Percentiles rank a stretch among this genome's conserved stretches.
Evolutionary conservation across 1,284 basidiomycete species (phyloP).

Genomic region (Ceratobasidium sp.): DNA sequence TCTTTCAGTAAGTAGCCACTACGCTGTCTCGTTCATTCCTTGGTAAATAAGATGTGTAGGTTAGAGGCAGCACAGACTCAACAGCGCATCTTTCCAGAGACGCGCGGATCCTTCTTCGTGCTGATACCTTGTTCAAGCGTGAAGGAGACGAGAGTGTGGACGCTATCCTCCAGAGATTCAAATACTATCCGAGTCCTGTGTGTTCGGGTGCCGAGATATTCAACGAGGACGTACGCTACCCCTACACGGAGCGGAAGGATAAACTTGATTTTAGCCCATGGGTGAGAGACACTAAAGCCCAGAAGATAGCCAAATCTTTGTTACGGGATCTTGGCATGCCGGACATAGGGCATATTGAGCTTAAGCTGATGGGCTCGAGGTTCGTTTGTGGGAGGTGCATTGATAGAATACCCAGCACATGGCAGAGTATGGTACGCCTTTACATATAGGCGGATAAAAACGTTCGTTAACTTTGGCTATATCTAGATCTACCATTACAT

Average conservation of each 20-base stretch:
- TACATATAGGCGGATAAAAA: no score
- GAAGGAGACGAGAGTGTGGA: neutral
- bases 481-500: conserved; percentile 1
- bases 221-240: neutral
- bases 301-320: neutral
- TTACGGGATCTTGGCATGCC: conserved; percentile 6
- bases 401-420: neutral
- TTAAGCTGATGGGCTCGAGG: neutral
- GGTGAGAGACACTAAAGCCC: neutral
- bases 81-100: neutral
- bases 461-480: neutral
- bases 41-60: neutral
- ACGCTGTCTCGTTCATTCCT: neutral
- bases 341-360: neutral
- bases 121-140: conserved; percentile 18
- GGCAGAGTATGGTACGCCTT: conserved; percentile 3
- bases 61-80: neutral
- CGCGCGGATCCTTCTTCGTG: conserved; percentile 7
- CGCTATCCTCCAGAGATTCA: no score
- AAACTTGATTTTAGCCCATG: neutral
- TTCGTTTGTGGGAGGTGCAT: conserved; percentile 28
- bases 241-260: neutral
- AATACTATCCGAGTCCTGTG: neutral
- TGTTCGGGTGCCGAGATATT: neutral
- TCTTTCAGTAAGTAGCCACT: neutral